These are phyloP conservation scores for Ottelia alismoides DNA, from an alignment of 106 monocot species.

Conservation along the genomic window DNA sequence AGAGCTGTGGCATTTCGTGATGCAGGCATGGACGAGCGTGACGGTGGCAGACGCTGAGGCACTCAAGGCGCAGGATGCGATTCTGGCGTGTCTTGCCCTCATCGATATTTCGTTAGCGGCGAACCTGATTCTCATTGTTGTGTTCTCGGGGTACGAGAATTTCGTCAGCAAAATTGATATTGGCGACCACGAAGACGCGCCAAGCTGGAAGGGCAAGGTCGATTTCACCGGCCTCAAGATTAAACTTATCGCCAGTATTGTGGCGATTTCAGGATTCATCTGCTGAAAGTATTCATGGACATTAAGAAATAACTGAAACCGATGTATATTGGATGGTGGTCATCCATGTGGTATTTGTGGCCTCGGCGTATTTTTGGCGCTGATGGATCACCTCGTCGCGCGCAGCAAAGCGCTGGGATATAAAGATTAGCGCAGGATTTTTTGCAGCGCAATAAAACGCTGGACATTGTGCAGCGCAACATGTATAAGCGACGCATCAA, in stretches of 20 bases:
- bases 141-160: background rate
- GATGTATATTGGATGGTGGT: background rate
- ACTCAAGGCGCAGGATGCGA: background rate
- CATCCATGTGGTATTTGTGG: background rate
- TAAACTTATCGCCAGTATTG: background rate
- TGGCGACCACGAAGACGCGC: background rate
- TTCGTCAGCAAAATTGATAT: background rate
- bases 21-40: background rate
- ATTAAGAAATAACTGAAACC: background rate
- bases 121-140: background rate
- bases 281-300: background rate
- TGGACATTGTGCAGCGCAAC: too few relatives aligned
- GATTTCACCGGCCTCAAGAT: background rate
- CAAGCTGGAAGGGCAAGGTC: background rate
- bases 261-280: background rate
- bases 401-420: too few relatives aligned
- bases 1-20: background rate
- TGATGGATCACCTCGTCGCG: background rate
- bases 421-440: too few relatives aligned
- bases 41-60: background rate
- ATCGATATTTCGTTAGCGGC: background rate
- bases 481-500: too few relatives aligned
- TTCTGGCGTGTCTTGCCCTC: background rate
- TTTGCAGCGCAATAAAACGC: too few relatives aligned
- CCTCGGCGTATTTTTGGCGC: background rate